A percentile compares a stretch with the other conserved stretches of the same genome.
Conservation (phyloP, 2,329 filamentous ascomycete genomes). For the Kalmusia sp. region DNA sequence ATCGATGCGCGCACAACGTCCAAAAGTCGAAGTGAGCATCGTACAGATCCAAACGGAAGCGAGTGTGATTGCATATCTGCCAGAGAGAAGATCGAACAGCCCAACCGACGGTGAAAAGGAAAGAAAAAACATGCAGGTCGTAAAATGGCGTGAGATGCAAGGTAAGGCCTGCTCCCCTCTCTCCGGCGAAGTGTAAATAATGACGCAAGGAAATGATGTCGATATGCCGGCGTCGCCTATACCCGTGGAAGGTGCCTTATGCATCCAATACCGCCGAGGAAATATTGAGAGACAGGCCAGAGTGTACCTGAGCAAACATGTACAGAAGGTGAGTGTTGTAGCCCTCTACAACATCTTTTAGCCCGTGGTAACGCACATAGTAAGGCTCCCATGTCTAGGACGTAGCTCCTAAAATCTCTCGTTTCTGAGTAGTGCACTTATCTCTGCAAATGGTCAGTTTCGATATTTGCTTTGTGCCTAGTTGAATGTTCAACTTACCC, state of each 20-base stretch:
- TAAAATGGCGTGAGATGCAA: constrained; percentile 32
- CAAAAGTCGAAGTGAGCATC: neutral
- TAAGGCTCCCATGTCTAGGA: neutral
- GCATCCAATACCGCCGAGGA: constrained; percentile 21
- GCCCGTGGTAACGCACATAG: constrained; percentile 1
- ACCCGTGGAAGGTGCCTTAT: constrained; percentile 14
- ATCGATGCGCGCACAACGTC: neutral
- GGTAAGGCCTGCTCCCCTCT: constrained; percentile 42
- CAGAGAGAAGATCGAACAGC: constrained; percentile 22
- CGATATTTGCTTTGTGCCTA: constrained; percentile 24
- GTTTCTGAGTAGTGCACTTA: constrained; percentile 17
- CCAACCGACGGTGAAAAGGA: neutral
- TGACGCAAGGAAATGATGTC: constrained; percentile 13
- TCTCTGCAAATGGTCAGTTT: constrained; percentile 32
- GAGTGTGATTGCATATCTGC: constrained; percentile 17
- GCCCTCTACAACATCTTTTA: constrained; percentile 21
- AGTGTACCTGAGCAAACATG: constrained; percentile 24
- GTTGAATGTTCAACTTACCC: constrained; percentile 53
- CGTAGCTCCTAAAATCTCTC: neutral
- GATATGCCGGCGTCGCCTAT: constrained; percentile 19
- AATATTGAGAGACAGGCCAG: constrained; percentile 24
- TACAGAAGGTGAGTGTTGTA: constrained; percentile 30
- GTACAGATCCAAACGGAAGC: constrained; percentile 7
- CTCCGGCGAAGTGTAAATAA: constrained; percentile 29
- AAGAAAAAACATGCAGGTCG: constrained; percentile 34